Percentiles rank a stretch among this genome's conserved stretches.
Conservation (phyloP, 495 filamentous ascomycete species). For the Trichoderma erinaceum region DNA sequence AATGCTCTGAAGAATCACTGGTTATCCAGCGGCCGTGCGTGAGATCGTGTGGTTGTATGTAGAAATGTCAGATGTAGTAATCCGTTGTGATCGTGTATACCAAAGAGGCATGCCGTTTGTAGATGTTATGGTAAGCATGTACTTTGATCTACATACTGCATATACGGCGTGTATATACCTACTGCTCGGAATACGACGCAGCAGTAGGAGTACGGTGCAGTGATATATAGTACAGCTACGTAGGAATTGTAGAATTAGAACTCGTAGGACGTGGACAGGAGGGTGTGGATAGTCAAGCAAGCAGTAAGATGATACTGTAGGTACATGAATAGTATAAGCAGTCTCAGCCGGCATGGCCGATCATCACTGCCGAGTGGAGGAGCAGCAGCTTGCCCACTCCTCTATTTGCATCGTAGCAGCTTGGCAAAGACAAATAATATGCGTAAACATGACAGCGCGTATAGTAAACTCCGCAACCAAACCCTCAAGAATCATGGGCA, state of each 20-base stretch:
- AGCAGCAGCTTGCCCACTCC: not conserved
- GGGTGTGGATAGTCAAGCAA: not conserved
- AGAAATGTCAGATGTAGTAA: not conserved
- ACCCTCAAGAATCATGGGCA: not conserved
- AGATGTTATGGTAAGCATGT: not conserved
- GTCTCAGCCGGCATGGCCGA: conserved; percentile 9
- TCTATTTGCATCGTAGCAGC: not conserved
- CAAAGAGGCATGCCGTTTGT: not conserved
- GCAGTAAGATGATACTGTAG: not conserved
- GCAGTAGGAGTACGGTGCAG: too few relatives aligned
- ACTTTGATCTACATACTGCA: not conserved
- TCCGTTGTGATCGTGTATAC: too few relatives aligned
- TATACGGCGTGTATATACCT: not conserved
- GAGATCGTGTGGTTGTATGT: not conserved
- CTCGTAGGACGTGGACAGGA: not conserved
- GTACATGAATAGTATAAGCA: not conserved
- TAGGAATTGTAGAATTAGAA: not conserved
- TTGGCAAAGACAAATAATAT: not conserved
- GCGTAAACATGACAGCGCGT: not conserved
- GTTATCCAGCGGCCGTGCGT: not conserved
- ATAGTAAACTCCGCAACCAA: not conserved
- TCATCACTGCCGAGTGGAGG: conserved; percentile 11
- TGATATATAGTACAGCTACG: too few relatives aligned
- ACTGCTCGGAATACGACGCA: not conserved
- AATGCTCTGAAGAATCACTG: not conserved